These are phyloP conservation scores for Kregervanrija delftensis DNA, from an alignment of 805 yeast species.

Conservation along the genomic window DNA sequence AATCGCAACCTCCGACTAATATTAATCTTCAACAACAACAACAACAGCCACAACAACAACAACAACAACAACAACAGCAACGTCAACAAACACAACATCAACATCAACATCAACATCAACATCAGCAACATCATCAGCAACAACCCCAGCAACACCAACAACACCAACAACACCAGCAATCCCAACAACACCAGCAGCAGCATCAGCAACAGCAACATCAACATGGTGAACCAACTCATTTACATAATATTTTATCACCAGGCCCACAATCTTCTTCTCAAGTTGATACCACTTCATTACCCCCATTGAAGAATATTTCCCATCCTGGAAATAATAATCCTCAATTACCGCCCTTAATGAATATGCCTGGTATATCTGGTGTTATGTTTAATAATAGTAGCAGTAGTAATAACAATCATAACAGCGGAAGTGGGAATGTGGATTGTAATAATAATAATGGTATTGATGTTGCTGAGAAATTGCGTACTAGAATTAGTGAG, in stretches of 20 bases:
- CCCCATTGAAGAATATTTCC: constrained; percentile 7
- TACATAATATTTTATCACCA: constrained; percentile 10
- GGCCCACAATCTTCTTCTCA: constrained; percentile 1
- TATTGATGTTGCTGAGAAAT: constrained; percentile 20
- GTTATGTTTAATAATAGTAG: constrained; percentile 3
- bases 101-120: constrained; percentile 6
- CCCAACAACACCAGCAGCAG: constrained; percentile 4
- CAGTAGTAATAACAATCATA: not conserved
- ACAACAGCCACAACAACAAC: not conserved
- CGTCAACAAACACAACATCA: constrained; percentile 3
- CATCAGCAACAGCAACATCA: constrained; percentile 5
- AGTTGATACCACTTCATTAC: constrained; percentile 7
- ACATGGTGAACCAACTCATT: constrained; percentile 9
- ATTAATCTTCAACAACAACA: not conserved
- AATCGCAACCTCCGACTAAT: no score
- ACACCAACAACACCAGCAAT: constrained; percentile 2
- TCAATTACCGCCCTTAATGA: constrained; percentile 9
- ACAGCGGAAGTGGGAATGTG: not conserved
- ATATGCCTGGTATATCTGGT: constrained; percentile 8
- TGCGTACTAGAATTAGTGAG: constrained; percentile 78
- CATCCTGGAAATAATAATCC: not conserved
- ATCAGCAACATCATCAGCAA: constrained; percentile 8
- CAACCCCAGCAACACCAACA: not conserved
- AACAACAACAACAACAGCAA: constrained; percentile 6
- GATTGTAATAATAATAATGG: not conserved